Base-by-base conservation (phyloP, 1,139 yeast species). In the Hemisphaericaspora lyxosophila region DNA sequence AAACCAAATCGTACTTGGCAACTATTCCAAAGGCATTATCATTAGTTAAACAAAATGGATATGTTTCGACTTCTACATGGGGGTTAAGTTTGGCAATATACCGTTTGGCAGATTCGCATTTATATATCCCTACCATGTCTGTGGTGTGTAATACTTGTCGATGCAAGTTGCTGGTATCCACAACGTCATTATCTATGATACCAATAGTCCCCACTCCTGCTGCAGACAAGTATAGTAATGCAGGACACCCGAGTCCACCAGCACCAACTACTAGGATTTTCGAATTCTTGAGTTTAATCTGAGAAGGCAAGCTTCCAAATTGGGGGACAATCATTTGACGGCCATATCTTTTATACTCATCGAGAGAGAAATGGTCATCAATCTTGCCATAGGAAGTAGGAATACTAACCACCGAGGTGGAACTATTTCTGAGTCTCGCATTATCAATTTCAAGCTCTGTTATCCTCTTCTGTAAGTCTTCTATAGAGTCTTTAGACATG, bases 171-270 rank as follows among this genome's bases (percentile, higher is more conserved):
- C 96, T 85, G 1, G 67, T 62, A 48, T 90, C 97, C 0, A 94
- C 97, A 0, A 61, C 57, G 59, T 94, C 99, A 51, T 81, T 78
- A 60, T 94, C 99, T 1, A 89, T 82, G 14, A 94, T 85, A 4
- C 97, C 97, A 19, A 92, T 70, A 2, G 65, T 60, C 1, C 97
- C 97, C 3, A 92, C 66, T 2, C 99, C 98, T 0, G 96, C 85
- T 0, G 95, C 96, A 0, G 84, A 81, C 3, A 94, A 64, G 54
- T 94, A 94, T 27, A 86, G 73, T 35, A 92, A 61, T 0, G 95
- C 95, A 1, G 98, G 97, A 48, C 95, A 85, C 0, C 98, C 98
- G 8, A 94, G 70, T 0, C 99, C 99, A 9, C 98, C 99, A 0
- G 97, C 97, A 1, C 99, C 99, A 7, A 94, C 73, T 0, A 94